These are phyloP conservation scores for Penicillium vulpinum DNA, from an alignment of 2,329 filamentous ascomycete species.

Conservation along the genomic window DNA sequence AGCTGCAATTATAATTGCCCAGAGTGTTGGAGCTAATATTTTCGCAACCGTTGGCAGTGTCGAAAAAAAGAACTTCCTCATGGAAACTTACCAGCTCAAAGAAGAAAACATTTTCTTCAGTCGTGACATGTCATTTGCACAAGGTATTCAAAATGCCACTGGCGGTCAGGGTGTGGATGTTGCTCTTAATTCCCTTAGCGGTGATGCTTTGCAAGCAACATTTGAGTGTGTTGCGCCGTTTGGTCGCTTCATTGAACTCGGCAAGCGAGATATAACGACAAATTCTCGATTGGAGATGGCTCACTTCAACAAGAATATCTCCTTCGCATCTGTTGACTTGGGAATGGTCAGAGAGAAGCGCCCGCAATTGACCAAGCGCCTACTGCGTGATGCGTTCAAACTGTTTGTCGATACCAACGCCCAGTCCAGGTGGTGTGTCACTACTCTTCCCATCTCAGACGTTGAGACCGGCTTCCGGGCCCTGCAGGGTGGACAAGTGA, in stretches of 20 bases:
- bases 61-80: conserved; percentile 25
- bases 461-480: conserved; percentile 27
- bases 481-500: conserved; percentile 26
- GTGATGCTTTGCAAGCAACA: conserved; percentile 29
- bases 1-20: conserved; percentile 27
- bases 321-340: conserved; percentile 48
- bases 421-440: conserved; percentile 20
- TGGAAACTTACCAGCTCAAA: conserved; percentile 16
- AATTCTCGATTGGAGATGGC: conserved; percentile 49
- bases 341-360: conserved; percentile 25
- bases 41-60: conserved; percentile 26
- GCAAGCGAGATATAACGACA: conserved; percentile 35
- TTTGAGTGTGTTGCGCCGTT: conserved; percentile 33
- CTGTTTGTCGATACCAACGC: conserved; percentile 15
- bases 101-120: conserved; percentile 21
- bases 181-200: conserved; percentile 31
- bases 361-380: conserved; percentile 23
- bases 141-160: conserved; percentile 31
- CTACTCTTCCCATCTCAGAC: conserved; percentile 23
- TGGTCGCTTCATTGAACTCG: conserved; percentile 37
- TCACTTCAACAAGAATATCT: conserved; percentile 47
- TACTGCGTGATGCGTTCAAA: conserved; percentile 26
- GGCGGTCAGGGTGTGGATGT: conserved; percentile 30
- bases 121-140: conserved; percentile 21
- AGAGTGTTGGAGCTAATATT: conserved; percentile 24